Evolutionary conservation across 139 green algal species (phyloP).

Genomic region (Chlorella sp.): DNA sequence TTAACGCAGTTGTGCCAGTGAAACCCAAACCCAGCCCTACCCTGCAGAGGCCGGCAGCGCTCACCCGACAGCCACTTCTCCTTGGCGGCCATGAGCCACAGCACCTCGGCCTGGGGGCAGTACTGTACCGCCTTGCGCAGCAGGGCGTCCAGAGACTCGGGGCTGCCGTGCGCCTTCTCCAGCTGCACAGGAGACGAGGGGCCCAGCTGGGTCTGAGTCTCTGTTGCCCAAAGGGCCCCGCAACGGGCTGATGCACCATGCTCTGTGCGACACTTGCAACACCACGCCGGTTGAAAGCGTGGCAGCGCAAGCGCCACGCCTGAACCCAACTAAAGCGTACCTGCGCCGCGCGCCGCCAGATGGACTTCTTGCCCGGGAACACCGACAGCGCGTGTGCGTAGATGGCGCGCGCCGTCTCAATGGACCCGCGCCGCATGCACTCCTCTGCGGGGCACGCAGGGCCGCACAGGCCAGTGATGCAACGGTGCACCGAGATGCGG

Average conservation of each 20-base stretch:
- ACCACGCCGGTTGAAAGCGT: no score
- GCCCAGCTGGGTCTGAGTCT: no score
- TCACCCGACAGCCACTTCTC: conserved; percentile 86
- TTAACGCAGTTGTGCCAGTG: no score
- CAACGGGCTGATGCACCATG: no score
- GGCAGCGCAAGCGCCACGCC: no score
- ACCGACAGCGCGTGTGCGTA: conserved; percentile 74
- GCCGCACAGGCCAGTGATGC: background rate
- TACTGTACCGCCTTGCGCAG: conserved; percentile 86
- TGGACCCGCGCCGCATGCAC: conserved; percentile 56
- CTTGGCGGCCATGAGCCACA: conserved; percentile 99
- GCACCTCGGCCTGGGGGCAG: conserved; percentile 92
- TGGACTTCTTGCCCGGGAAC: conserved; percentile 84
- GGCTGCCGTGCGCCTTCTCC: conserved; percentile 90
- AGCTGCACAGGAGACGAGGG: conserved; percentile 52
- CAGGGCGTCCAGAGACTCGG: conserved; percentile 83
- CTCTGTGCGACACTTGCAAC: no score
- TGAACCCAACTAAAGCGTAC: no score
- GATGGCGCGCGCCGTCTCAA: conserved; percentile 93
- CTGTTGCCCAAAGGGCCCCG: no score
- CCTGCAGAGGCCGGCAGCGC: no score
- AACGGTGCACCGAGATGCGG: no score
- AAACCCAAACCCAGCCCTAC: background rate
- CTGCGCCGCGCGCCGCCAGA: conserved; percentile 89
- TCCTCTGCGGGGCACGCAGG: conserved; percentile 41